Evolutionary conservation across 208 protist genomes (phyloP).

Genomic region (Trypanosoma scelopori): DNA sequence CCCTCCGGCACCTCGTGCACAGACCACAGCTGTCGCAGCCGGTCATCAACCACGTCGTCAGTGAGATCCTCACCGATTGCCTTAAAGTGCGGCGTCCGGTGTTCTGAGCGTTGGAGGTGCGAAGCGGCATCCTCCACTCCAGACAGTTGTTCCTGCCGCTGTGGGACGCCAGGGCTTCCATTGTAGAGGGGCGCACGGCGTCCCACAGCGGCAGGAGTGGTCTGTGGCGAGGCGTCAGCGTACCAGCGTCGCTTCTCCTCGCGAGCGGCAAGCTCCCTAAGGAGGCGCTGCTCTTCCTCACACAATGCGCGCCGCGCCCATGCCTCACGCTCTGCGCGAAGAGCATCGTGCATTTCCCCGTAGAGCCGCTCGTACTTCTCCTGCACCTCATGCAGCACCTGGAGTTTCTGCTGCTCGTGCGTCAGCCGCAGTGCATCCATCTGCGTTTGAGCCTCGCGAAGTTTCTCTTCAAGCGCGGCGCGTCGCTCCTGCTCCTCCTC

Average conservation of each 20-base stretch:
- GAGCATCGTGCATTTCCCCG: conserved; percentile 29
- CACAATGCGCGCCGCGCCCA: conserved; percentile 42
- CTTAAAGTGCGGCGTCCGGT: conserved; percentile 16
- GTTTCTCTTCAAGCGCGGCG: conserved; percentile 14
- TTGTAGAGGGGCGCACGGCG: neutral
- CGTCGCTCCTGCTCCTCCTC: conserved; percentile 24
- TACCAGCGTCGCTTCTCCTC: conserved; percentile 17
- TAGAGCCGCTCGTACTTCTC: conserved; percentile 30
- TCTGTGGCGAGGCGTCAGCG: conserved; percentile 2
- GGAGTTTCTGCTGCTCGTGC: conserved; percentile 44
- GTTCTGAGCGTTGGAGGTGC: neutral
- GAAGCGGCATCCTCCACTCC: neutral
- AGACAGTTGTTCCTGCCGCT: neutral
- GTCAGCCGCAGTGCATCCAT: conserved; percentile 34
- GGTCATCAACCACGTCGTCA: conserved; percentile 4
- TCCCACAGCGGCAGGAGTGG: neutral
- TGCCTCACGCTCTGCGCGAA: conserved; percentile 38
- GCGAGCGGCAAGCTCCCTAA: conserved; percentile 30
- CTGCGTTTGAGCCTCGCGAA: conserved; percentile 29
- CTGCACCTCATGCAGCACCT: conserved; percentile 37
- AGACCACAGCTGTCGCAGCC: conserved; percentile 54
- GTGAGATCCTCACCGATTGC: neutral
- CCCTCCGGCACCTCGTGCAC: conserved; percentile 45
- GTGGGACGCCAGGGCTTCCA: neutral
- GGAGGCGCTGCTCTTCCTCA: conserved; percentile 52